Evolutionary conservation across 2,329 filamentous ascomycete genomes (phyloP).

Genomic region (Sclerotinia spermophila): DNA sequence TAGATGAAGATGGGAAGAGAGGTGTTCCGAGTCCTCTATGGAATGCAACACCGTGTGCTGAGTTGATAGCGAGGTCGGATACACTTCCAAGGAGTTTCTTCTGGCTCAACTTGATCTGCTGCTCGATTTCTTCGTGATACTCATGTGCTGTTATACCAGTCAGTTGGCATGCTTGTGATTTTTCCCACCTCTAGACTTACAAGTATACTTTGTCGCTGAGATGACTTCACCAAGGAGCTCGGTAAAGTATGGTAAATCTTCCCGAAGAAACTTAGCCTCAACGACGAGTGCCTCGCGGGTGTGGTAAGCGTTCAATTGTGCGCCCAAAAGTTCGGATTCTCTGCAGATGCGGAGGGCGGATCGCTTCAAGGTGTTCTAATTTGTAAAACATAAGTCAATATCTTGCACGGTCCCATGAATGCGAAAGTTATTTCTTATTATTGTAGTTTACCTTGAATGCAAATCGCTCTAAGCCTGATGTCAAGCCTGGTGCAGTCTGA

Average conservation of each 20-base stretch:
- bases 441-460: conserved; percentile 77
- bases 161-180: neutral
- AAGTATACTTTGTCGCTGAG: conserved; percentile 79
- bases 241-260: conserved; percentile 95
- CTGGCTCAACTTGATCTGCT: conserved; percentile 74
- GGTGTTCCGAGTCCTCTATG: conserved; percentile 85
- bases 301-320: conserved; percentile 82
- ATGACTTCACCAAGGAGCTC: conserved; percentile 93
- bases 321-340: conserved; percentile 92
- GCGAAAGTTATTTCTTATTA: conserved; percentile 19
- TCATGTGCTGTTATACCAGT: conserved; percentile 65
- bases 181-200: conserved; percentile 46
- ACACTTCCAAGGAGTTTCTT: conserved; percentile 62
- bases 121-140: conserved; percentile 82
- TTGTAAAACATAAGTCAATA: conserved; percentile 20
- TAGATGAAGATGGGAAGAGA: conserved; percentile 67
- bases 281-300: conserved; percentile 90
- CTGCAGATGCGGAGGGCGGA: conserved; percentile 89
- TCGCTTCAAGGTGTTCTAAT: conserved; percentile 77
- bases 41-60: conserved; percentile 83
- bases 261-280: conserved; percentile 89
- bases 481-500: conserved; percentile 83
- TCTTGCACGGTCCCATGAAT: neutral
- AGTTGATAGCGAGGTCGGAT: conserved; percentile 72
- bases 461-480: conserved; percentile 88